A percentile compares a stretch with the other conserved stretches of the same genome.
Evolutionary conservation across 2,329 filamentous ascomycete genomes (phyloP).

Genomic region (Aspergillus sp.): DNA sequence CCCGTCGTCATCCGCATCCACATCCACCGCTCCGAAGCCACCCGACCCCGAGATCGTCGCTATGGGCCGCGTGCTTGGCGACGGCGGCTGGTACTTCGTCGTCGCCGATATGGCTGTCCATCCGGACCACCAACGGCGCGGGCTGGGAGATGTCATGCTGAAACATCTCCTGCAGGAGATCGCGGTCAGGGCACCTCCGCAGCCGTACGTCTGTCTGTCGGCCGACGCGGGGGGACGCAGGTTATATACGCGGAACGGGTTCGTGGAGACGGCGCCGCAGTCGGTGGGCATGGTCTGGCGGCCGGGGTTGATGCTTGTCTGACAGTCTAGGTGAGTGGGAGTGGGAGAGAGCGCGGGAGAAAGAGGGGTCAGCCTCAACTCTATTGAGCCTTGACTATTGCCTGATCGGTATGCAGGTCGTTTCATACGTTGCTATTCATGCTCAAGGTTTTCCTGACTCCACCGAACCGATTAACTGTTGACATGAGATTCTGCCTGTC

Average conservation of each 20-base stretch:
- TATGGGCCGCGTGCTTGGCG: not conserved
- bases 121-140: too few relatives aligned
- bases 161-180: not conserved
- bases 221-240: not conserved
- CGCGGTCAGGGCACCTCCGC: not conserved
- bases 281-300: not conserved
- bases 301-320: not conserved
- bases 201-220: not conserved
- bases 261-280: not conserved
- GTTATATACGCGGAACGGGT: not conserved
- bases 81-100: not conserved
- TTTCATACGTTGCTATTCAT: not conserved
- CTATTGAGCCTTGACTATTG: not conserved
- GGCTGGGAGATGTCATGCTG: too few relatives aligned
- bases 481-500: too few relatives aligned
- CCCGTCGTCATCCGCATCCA: not conserved
- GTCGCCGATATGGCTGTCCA: not conserved
- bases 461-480: not conserved
- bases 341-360: too few relatives aligned
- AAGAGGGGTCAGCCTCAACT: not conserved
- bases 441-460: not conserved
- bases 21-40: not conserved
- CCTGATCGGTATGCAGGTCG: not conserved
- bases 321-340: too few relatives aligned
- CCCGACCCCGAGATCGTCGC: not conserved